phyloP scores from a whole-genome alignment of 495 filamentous ascomycete species.

The Penicillium atrosanguineum region DNA sequence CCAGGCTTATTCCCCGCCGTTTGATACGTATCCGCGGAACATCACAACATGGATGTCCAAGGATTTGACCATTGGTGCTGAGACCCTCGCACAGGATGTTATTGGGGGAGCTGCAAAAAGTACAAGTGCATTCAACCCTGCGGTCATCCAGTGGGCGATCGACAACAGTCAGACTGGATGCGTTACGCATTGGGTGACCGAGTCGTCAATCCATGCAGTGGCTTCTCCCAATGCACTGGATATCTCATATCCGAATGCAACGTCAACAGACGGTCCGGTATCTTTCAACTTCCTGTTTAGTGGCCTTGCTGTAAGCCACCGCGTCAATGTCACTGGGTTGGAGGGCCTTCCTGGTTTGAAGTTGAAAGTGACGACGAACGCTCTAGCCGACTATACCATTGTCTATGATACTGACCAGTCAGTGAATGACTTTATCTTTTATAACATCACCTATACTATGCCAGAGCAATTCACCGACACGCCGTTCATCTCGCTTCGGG shows the following conservation, averaged over 20 bases:
- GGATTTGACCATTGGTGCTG: constrained; percentile 39
- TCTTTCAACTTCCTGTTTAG: constrained; percentile 24
- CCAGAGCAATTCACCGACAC: constrained; percentile 21
- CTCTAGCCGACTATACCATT: constrained; percentile 14
- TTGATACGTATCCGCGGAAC: constrained; percentile 37
- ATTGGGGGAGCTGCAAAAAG: constrained; percentile 36
- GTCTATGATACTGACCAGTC: constrained; percentile 16
- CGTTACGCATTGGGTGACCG: constrained; percentile 27
- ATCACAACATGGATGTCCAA: constrained; percentile 38
- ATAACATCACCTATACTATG: constrained; percentile 36
- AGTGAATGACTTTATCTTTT: constrained; percentile 36
- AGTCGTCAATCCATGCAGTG: constrained; percentile 29
- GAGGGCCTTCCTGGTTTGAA: constrained; percentile 25
- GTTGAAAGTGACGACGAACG: constrained; percentile 14
- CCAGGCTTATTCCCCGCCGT: constrained; percentile 37
- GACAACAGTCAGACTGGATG: constrained; percentile 18
- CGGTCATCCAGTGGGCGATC: constrained; percentile 39
- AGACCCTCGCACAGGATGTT: constrained; percentile 34
- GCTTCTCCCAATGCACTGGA: constrained; percentile 27
- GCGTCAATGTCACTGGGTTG: constrained; percentile 24
- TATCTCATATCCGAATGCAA: constrained; percentile 38
- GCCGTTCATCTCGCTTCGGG: constrained; percentile 27
- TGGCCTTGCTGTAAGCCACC: constrained; percentile 7
- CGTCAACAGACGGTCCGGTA: constrained; percentile 11
- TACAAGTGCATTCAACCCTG: constrained; percentile 34